Evolutionary conservation across 768 basidiomycete species (phyloP), one percentile per base, ranked within the genome.

Genomic region (Lactarius hengduanensis): DNA sequence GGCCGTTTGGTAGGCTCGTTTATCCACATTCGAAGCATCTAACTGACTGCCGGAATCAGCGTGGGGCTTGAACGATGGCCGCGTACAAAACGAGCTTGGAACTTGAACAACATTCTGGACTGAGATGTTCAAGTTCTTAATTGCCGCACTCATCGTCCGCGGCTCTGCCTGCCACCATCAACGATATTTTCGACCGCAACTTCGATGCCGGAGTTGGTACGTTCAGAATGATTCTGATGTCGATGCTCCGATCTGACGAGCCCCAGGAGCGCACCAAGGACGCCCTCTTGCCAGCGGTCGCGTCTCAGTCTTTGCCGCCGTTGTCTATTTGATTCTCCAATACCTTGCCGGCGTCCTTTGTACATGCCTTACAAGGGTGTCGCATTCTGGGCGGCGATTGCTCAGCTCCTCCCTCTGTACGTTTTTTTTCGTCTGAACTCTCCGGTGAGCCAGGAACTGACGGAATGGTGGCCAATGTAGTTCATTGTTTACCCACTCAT

Each of bases 401-500:
- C 70, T 47, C 65, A 67, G 38, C 61, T 71, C 30, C 60, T 73
- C 13, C 64, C 71, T n/a, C 59, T 72, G 57, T 66, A 68, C 4
- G 57, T 69, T 11, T 47, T n/a, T n/a, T 47, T 54, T 50, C 7
- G 16, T n/a, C 6, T 45, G 3, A 18, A 54, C 26, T 34, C 3
- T 54, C 0, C n/a, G n/a, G 6, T n/a, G 6, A 34, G 38, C n/a
- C 34, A 32, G 28, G 45, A 26, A 28, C 45, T 70, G 41, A 68
- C 45, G 13, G 2, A 11, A 58, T 18, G n/a, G 38, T 20, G 30
- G 70, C 69, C 34, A 57, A 50, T 66, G 22, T 10, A 76, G 77
- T 9, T 70, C 61, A 66, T 69, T 41, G 73, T 82, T 58, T 84
- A 83, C 72, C 86, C 86, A 9, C 76, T 86, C 20, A 75, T 85